Evolutionary conservation across 2,329 filamentous ascomycete species (phyloP).

Genomic region (Pleomassaria siparia): DNA sequence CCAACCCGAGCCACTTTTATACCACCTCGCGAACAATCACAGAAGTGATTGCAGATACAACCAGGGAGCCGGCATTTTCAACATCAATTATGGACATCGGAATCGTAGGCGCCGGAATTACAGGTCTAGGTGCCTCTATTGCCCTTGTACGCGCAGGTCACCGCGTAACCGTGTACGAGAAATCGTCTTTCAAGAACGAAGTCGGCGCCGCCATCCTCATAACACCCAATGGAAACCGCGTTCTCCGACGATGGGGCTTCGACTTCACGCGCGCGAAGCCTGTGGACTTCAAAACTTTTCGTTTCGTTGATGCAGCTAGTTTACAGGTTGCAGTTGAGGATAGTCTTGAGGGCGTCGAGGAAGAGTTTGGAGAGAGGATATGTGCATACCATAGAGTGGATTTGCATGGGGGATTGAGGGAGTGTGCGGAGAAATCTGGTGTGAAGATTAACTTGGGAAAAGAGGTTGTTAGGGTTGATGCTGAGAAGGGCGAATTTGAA

Average conservation of each 20-base stretch:
- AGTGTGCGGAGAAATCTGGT: slow-evolving; percentile 5
- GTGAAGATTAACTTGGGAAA: slow-evolving; percentile 8
- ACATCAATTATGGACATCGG: slow-evolving; percentile 10
- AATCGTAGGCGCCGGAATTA: slow-evolving; percentile 25
- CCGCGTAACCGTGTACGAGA: slow-evolving; percentile 24
- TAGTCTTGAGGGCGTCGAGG: slow-evolving; percentile 9
- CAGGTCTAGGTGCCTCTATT: slow-evolving; percentile 22
- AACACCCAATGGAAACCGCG: slow-evolving; percentile 41
- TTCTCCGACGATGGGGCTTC: slow-evolving; percentile 41
- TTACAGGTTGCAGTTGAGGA: slow-evolving; percentile 1
- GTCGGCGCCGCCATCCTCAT: slow-evolving; percentile 47
- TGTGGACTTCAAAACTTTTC: slow-evolving; percentile 14
- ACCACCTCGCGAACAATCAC: too few relatives aligned
- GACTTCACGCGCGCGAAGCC: slow-evolving; percentile 23
- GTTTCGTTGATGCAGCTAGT: slow-evolving; percentile 7
- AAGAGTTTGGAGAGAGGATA: slow-evolving; percentile 13
- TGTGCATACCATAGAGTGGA: slow-evolving; percentile 17
- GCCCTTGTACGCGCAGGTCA: slow-evolving; percentile 21
- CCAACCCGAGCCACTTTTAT: too few relatives aligned
- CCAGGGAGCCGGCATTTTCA: too few relatives aligned
- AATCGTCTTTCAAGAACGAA: slow-evolving; percentile 41
- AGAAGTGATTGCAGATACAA: too few relatives aligned
- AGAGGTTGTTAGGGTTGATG: slow-evolving; percentile 11
- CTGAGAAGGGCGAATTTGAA: slow-evolving; percentile 4
- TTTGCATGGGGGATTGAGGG: slow-evolving; percentile 15